Evolutionary conservation across 805 yeast genomes (phyloP), one percentile per base, ranked within the genome.

Genomic region (Suhomyces vadensis): DNA sequence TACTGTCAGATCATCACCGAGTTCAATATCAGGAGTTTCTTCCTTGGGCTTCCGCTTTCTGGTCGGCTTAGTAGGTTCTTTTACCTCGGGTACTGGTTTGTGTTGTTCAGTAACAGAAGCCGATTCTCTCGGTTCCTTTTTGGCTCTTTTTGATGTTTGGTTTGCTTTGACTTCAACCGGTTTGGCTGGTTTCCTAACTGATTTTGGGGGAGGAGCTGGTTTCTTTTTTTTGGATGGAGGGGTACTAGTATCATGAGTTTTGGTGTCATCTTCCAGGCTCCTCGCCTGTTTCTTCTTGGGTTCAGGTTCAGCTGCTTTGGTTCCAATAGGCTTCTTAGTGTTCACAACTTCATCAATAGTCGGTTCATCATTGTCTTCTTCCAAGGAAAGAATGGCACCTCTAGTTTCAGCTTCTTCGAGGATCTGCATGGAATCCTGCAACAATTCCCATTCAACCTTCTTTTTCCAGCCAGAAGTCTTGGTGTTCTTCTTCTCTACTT

Each of bases 381-480:
- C 64, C 35, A 57, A 57, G 2, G 61, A 51, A 5, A 57, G 35
- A 2, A 57, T 37, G 3, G 49, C 52, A 1, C 63, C 66, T 25
- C 43, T 49, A 0, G 44, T 41, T 25, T 72, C 76, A 22, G 85
- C 74, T 36, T 82, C 80, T 13, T 66, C 68, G 5, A 77, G 47
- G 22, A 84, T 81, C 33, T 60, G 50, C 37, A 75, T 79, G 1
- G 87, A 69, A 62, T 90, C 97, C 25, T 73, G 74, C 0, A 82
- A 60, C 25, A 79, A 67, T 54, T 83, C 97, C 47, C 75, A 71
- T 51, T 91, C 97, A 1, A 85, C 62, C 44, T 73, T 75, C 50
- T 77, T 75, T 51, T 75, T 79, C 83, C 83, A 79, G 1, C 78
- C 78, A 16, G 78, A 75, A 10, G 80, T 59, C 37, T 59, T 63